Conservation (phyloP, 2,329 filamentous ascomycete species). For the Fusarium papillatum region DNA sequence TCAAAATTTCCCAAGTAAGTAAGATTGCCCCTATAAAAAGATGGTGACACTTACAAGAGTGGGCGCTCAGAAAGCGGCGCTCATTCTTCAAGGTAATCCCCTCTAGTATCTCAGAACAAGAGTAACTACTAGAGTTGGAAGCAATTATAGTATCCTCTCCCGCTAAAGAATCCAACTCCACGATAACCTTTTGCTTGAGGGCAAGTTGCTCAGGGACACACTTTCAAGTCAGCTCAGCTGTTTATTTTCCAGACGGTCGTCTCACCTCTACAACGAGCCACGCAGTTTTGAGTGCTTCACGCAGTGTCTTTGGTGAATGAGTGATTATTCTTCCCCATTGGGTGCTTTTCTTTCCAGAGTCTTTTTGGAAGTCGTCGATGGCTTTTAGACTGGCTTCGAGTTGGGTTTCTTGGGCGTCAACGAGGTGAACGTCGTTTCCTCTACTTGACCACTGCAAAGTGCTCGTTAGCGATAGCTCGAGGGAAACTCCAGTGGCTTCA, state of each 20-base stretch:
- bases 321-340: conserved; percentile 41
- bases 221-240: conserved; percentile 41
- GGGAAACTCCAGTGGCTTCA: neutral
- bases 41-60: conserved; percentile 52
- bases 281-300: conserved; percentile 32
- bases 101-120: conserved; percentile 57
- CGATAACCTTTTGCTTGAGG: conserved; percentile 56
- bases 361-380: conserved; percentile 40
- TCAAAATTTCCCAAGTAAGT: neutral
- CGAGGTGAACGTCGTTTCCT: conserved; percentile 46
- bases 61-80: conserved; percentile 55
- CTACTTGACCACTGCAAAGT: conserved; percentile 46
- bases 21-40: too few species aligned
- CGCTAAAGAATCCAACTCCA: conserved; percentile 54
- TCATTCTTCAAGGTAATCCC: conserved; percentile 49
- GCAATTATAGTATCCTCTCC: conserved; percentile 54
- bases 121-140: conserved; percentile 62
- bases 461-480: too few species aligned
- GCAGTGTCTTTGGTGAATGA: conserved; percentile 31
- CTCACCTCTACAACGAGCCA: conserved; percentile 48
- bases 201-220: conserved; percentile 58
- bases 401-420: conserved; percentile 43
- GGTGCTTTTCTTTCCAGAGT: neutral
- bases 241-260: fast-evolving
- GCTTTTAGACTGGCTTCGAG: conserved; percentile 44